Evolutionary conservation across 768 basidiomycete genomes (phyloP), one percentile per base, ranked within the genome.

Genomic region (Agrocybe praecox): DNA sequence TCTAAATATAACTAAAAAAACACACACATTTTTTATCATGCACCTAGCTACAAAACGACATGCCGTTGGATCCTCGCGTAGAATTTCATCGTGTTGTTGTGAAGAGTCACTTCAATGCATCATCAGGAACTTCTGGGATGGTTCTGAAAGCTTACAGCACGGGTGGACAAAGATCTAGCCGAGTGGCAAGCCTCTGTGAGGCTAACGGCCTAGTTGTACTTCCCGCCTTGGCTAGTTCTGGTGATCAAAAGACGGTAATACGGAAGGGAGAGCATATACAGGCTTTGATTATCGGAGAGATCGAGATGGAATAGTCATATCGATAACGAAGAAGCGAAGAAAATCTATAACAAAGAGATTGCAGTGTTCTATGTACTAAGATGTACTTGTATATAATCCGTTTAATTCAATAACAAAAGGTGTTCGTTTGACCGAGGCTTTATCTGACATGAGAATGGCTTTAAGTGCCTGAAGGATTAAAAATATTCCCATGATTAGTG

Each of bases 11-110:
- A n/a, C n/a, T n/a, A n/a, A n/a, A n/a, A n/a, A n/a, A 19, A n/a
- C 49, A 32, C 19, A 50, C n/a, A 58, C 22, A 45, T 40, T 18
- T 7, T 7, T 15, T 22, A 45, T 26, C 22, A 12, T 6, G 14
- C 44, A 22, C 56, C 46, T 53, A 89, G 87, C 66, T 89, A 17
- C 80, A 83, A 65, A 74, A 78, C 59, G 59, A 80, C 17, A 87
- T 94, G 83, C 72, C 71, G 1, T 78, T 94, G 23, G 91, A 94
- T 65, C 68, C 86, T 9, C 80, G 94, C 10, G 83, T 85, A 1
- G 93, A 94, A 64, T 95, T 91, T 70, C 94, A 96, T 69, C 87
- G 94, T 6, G 92, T 88, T 2, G 62, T 84, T 15, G 76, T 95
- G 42, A 64, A 65, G 49, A 67, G 67, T 58, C 45, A 34, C 21